Evolutionary conservation across 2,329 filamentous ascomycete genomes (phyloP).

Genomic region (Neopestalotiopsis clavispora): DNA sequence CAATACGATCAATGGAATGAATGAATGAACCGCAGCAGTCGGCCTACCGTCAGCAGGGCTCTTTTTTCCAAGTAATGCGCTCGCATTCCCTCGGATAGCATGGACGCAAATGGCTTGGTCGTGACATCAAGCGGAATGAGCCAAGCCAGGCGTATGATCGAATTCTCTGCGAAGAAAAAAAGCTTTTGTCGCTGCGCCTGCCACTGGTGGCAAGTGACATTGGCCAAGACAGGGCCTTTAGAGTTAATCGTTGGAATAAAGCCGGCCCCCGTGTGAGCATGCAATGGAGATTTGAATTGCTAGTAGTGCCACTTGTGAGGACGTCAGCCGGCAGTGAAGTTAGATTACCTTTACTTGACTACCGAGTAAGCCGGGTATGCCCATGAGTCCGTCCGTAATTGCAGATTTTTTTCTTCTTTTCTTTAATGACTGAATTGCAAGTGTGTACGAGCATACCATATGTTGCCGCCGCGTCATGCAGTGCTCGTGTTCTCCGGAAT

Average conservation of each 20-base stretch:
- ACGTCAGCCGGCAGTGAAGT: constrained; percentile 1
- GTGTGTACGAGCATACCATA: too few species aligned
- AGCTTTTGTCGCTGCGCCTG: constrained; percentile 28
- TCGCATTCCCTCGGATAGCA: background rate
- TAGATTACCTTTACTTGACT: background rate
- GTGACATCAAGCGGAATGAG: background rate
- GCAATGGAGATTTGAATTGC: background rate
- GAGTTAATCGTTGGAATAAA: background rate
- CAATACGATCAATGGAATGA: background rate
- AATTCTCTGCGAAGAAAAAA: background rate
- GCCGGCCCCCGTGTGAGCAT: background rate
- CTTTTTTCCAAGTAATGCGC: background rate
- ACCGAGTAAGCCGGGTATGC: background rate
- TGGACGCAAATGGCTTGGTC: background rate
- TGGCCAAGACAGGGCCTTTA: constrained; percentile 18
- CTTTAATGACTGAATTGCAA: too few species aligned
- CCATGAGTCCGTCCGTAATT: too few species aligned
- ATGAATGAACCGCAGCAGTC: background rate
- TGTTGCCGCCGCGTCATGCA: too few species aligned
- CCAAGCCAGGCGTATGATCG: constrained; percentile 1
- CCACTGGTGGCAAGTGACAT: constrained; percentile 27
- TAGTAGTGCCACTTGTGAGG: background rate
- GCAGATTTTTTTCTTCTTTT: too few species aligned
- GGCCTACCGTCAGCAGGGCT: background rate
- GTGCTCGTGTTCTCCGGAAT: too few species aligned